Evolutionary conservation across 2,329 filamentous ascomycete genomes (phyloP), one percentile per base, ranked within the genome.

Genomic region (Colletotrichum nymphaeae): DNA sequence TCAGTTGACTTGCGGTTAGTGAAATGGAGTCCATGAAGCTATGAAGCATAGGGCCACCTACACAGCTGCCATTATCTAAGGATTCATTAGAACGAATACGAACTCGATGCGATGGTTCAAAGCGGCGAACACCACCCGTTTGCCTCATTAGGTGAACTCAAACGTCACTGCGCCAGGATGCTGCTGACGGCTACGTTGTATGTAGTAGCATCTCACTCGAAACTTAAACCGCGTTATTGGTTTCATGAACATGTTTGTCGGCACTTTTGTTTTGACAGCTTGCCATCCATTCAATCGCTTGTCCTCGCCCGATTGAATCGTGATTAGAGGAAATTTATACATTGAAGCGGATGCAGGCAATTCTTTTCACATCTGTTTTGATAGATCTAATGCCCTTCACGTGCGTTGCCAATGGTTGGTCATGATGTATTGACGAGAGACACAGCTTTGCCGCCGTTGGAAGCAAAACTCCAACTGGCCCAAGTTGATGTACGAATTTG

Each of bases 71-170:
- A 26, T 53, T 53, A 37, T 35, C n/a, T 32, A 58, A 24, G 28
- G 7, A 19, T 26, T 37, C 35, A 8, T 26, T 9, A 28, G 14
- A 63, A 69, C 70, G 67, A 73, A 73, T 65, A 73, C 70, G 70
- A 70, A 70, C 22, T 65, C 70, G 67, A 30, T 24, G 42, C 37
- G 24, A 35, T 63, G 24, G 64, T 42, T 59, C 53, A 22, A 55
- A 37, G 59, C 37, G 24, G n/a, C 59, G 26, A 69, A 46, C 57
- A 56, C 53, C 42, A 65, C 19, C 59, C 22, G 8, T 49, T 60
- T 35, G 11, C 70, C 32, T 37, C 2, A 59, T 64, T 26, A 28
- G 46, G 55, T 26, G 42, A 65, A 55, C 60, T 42, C 55, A 65
- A 65, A 70, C 60, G 56, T 32, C 58, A 63, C 24, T n/a, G 59